Conservation (phyloP, 1,139 yeast genomes). For the Protomyces inouyei region DNA sequence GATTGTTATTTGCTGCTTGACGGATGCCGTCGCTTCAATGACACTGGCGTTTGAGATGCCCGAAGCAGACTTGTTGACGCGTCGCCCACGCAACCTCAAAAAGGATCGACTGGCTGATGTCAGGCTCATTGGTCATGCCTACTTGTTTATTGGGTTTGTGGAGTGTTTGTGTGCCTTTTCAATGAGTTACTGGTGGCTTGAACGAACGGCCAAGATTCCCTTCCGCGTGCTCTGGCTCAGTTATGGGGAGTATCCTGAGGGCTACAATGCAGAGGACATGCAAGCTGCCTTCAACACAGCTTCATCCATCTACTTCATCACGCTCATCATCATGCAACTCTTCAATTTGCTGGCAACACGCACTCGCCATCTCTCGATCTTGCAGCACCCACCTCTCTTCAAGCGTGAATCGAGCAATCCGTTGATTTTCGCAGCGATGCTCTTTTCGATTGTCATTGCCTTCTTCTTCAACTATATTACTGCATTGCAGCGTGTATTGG, state of each 20-base stretch:
- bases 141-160: slow-evolving; percentile 46
- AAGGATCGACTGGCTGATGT: slow-evolving; percentile 47
- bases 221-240: slow-evolving; percentile 43
- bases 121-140: slow-evolving; percentile 46
- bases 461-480: slow-evolving; percentile 50
- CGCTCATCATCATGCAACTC: slow-evolving; percentile 50
- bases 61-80: slow-evolving; percentile 46
- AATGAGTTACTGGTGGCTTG: slow-evolving; percentile 45
- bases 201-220: slow-evolving; percentile 42
- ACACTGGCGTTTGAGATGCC: slow-evolving; percentile 40
- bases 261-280: slow-evolving; percentile 38
- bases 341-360: slow-evolving; percentile 49
- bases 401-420: slow-evolving; percentile 38
- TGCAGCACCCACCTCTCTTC: slow-evolving; percentile 44
- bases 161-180: slow-evolving; percentile 47
- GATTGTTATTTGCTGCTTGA: slow-evolving; percentile 47
- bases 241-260: slow-evolving; percentile 34
- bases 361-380: slow-evolving; percentile 46
- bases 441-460: slow-evolving; percentile 45
- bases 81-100: slow-evolving; percentile 47
- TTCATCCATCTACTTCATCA: slow-evolving; percentile 50
- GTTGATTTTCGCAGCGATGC: slow-evolving; percentile 42
- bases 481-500: slow-evolving; percentile 43
- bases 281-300: slow-evolving; percentile 40
- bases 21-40: slow-evolving; percentile 27